Percentiles rank a stretch among this genome's conserved stretches.
Evolutionary conservation across 2,329 filamentous ascomycete species (phyloP).

Genomic region (Ceratocystis diversiconidia): DNA sequence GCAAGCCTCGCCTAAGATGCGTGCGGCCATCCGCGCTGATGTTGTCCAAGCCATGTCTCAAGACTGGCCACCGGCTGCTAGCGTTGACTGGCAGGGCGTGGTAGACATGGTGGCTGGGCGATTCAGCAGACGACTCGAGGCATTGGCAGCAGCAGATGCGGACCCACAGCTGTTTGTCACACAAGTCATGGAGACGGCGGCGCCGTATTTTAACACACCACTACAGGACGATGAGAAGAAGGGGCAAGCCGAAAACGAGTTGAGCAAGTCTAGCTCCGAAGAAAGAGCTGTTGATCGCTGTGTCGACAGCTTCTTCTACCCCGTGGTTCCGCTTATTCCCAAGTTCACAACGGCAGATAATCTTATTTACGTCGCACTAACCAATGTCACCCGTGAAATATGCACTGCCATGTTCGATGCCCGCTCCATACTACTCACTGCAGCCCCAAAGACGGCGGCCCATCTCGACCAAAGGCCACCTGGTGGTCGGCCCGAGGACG

Average conservation of each 20-base stretch:
- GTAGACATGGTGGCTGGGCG: slow-evolving; percentile 51
- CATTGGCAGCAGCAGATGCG: slow-evolving; percentile 25
- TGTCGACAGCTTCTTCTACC: slow-evolving; percentile 27
- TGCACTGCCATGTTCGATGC: slow-evolving; percentile 26
- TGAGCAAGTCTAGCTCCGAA: slow-evolving; percentile 2
- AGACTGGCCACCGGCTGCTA: not conserved
- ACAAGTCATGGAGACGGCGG: slow-evolving; percentile 29
- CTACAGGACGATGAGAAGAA: slow-evolving; percentile 21
- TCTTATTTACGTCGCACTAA: slow-evolving; percentile 32
- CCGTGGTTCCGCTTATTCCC: slow-evolving; percentile 23
- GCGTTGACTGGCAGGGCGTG: slow-evolving; percentile 51
- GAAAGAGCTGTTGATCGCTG: slow-evolving; percentile 32
- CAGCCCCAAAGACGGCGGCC: not conserved
- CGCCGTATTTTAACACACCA: slow-evolving; percentile 32
- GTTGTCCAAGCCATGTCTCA: slow-evolving; percentile 28
- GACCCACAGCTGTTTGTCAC: slow-evolving; percentile 24
- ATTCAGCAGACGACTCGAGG: slow-evolving; percentile 41
- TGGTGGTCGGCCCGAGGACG: not conserved
- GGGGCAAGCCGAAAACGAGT: not conserved
- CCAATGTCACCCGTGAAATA: slow-evolving; percentile 27
- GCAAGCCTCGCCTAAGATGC: slow-evolving; percentile 23
- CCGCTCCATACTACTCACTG: slow-evolving; percentile 10
- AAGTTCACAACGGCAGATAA: slow-evolving; percentile 30
- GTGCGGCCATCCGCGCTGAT: slow-evolving; percentile 29
- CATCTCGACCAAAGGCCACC: not conserved